Evolutionary conservation across 345 rosid genomes (phyloP), one percentile per base, ranked within the genome.

Genomic region (Schrenkiella parvula): DNA sequence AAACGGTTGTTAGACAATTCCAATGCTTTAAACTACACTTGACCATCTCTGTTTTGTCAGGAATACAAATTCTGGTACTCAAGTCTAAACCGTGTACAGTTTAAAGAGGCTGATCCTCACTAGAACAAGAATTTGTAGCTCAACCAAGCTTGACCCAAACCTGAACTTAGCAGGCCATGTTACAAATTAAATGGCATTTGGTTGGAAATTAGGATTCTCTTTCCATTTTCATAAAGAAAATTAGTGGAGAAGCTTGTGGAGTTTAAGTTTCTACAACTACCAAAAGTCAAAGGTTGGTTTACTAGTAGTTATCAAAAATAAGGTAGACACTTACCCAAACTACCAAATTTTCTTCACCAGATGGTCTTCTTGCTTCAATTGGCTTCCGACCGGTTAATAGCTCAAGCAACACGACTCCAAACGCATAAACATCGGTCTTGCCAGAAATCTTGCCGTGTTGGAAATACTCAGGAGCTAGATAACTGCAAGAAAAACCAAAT

Each of bases 381-480:
- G 98, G 98, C 68, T 91, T 91, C 64, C 96, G 85, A 38, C 96
- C 96, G 0, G 97, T 88, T 53, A 93, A 66, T 66, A 93, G 76
- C 79, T 93, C 98, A 82, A 93, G 76, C 28, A 93, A 81, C 68
- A 93, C 95, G 8, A 93, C 98, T 43, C 98, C 98, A 48, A 86
- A 93, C 50, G 97, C 98, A 79, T 89, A 93, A 68, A 93, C 96
- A 81, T 93, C 97, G 0, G 96, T 93, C 82, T 89, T 93, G 76
- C 87, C 87, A 0, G 97, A 93, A 70, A 93, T 88, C 82, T 91
- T 91, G 22, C 98, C 98, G 43, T 93, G 97, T 82, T 93, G 98
- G 77, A 93, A 93, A 75, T 93, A 93, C 82, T 93, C 96, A 2
- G 98, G 98, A 63, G 97, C 98, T 76, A 93, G 73, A 72, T 93